Conservation (phyloP, 768 basidiomycete genomes). For the Austroboletus festivus region DNA sequence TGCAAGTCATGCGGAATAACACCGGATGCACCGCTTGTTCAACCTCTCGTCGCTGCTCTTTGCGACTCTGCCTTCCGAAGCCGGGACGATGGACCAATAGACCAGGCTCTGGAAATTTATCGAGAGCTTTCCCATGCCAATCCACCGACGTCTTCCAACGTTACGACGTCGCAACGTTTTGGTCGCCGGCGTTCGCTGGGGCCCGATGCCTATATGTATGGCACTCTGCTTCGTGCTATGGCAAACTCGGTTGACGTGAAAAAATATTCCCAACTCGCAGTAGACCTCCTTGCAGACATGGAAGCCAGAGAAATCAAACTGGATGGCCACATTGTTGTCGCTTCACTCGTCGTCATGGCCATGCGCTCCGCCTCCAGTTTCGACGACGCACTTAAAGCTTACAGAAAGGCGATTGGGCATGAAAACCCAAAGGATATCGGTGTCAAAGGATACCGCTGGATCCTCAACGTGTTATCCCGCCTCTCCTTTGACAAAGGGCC, state of each 20-base stretch:
- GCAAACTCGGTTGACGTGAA: slow-evolving; percentile 41
- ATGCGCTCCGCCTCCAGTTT: slow-evolving; percentile 60
- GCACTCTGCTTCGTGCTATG: slow-evolving; percentile 49
- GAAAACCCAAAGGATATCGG: slow-evolving; percentile 39
- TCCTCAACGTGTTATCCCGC: slow-evolving; percentile 62
- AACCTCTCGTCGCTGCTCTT: slow-evolving; percentile 52
- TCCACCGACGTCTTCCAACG: slow-evolving; percentile 22
- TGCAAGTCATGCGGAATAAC: slow-evolving; percentile 41
- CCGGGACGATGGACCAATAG: slow-evolving; percentile 43
- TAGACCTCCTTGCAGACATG: slow-evolving; percentile 66
- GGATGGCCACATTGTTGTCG: slow-evolving; percentile 42
- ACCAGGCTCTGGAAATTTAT: slow-evolving; percentile 55
- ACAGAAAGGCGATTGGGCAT: slow-evolving; percentile 40
- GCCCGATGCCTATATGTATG: slow-evolving; percentile 54
- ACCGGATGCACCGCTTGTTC: slow-evolving; percentile 50
- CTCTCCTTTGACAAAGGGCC: slow-evolving; percentile 46
- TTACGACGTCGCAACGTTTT: slow-evolving; percentile 12
- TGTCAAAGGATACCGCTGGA: slow-evolving; percentile 56
- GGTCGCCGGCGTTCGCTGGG: slow-evolving; percentile 37
- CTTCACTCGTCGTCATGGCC: slow-evolving; percentile 56
- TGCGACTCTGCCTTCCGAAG: slow-evolving; percentile 38
- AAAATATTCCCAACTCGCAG: slow-evolving; percentile 47
- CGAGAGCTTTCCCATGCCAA: slow-evolving; percentile 39
- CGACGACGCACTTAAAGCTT: slow-evolving; percentile 61
- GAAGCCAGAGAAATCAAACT: slow-evolving; percentile 44